Evolutionary conservation across 2,329 filamentous ascomycete species (phyloP).

Genomic region (Zarea fungicola): DNA sequence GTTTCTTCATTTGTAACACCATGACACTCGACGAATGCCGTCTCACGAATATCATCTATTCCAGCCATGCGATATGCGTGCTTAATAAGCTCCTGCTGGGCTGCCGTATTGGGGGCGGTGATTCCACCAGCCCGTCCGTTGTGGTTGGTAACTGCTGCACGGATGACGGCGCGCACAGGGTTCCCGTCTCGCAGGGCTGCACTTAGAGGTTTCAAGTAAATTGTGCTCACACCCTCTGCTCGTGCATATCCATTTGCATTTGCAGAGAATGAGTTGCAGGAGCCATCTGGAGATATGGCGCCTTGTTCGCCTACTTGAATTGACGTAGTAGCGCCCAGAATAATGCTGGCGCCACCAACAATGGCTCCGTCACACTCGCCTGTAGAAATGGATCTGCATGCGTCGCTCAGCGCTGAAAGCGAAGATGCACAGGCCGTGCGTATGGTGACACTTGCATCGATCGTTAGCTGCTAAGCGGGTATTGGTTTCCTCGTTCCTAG

Average conservation of each 20-base stretch:
- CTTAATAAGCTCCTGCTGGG: constrained; percentile 35
- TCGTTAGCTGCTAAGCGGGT: neutral
- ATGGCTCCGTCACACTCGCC: constrained; percentile 26
- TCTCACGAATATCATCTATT: constrained; percentile 19
- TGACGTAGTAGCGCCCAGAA: constrained; percentile 23
- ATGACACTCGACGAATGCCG: constrained; percentile 31
- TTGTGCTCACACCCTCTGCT: constrained; percentile 37
- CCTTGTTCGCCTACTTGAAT: constrained; percentile 21
- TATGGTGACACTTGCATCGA: neutral
- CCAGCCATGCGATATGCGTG: constrained; percentile 29
- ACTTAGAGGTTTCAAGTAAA: constrained; percentile 39
- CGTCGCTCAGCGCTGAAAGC: neutral
- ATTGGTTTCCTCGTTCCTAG: neutral
- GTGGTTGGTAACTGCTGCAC: constrained; percentile 26
- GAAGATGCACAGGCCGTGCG: neutral
- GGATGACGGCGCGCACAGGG: constrained; percentile 31
- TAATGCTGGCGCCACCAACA: constrained; percentile 29
- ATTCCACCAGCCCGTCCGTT: constrained; percentile 38
- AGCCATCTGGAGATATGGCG: constrained; percentile 24
- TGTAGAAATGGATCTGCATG: neutral
- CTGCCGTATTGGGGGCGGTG: constrained; percentile 30
- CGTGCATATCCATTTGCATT: constrained; percentile 41
- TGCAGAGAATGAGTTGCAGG: constrained; percentile 30
- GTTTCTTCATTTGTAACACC: too few relatives aligned
- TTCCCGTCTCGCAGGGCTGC: constrained; percentile 41